Evolutionary conservation across 2,329 filamentous ascomycete genomes (phyloP).

Genomic region (Colletotrichum truncatum): DNA sequence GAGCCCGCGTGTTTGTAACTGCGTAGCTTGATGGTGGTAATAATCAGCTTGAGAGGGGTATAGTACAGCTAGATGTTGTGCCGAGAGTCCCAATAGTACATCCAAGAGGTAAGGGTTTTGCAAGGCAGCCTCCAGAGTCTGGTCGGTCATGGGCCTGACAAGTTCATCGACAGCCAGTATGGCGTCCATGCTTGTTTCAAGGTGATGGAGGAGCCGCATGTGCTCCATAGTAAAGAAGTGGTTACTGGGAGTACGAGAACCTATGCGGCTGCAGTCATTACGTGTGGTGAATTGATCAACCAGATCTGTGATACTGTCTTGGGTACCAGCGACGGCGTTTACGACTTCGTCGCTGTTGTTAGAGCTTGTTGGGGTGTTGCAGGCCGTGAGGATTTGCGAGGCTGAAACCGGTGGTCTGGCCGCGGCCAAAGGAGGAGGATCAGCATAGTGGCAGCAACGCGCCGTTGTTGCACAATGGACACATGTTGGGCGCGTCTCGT

Average conservation of each 20-base stretch:
- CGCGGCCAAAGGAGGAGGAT: slow-evolving; percentile 13
- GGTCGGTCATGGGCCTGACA: slow-evolving; percentile 37
- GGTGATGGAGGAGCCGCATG: slow-evolving; percentile 48
- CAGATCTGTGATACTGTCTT: no score
- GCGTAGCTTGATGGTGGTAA: slow-evolving; percentile 40
- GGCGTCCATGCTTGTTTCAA: slow-evolving; percentile 36
- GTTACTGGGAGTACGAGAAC: no score
- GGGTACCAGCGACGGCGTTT: no score
- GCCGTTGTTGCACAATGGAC: slow-evolving; percentile 49
- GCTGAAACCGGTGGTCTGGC: background rate
- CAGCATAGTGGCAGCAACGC: slow-evolving; percentile 43
- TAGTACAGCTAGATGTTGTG: slow-evolving; percentile 42
- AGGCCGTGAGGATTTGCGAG: background rate
- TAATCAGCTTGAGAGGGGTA: slow-evolving; percentile 33
- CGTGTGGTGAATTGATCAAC: no score
- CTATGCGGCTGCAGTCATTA: no score
- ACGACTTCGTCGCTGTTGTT: background rate
- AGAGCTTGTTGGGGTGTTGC: slow-evolving; percentile 1
- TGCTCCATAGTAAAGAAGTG: slow-evolving; percentile 47
- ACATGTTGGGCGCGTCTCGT: slow-evolving; percentile 50
- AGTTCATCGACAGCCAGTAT: slow-evolving; percentile 31
- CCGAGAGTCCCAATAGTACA: slow-evolving; percentile 46
- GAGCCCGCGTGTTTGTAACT: slow-evolving; percentile 42
- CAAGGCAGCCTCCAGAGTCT: slow-evolving; percentile 42
- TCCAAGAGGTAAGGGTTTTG: slow-evolving; percentile 48